These are phyloP conservation scores for Syncephalastrum sp. DNA, from an alignment of 371 early-diverging fungal species.

Conservation along the genomic window DNA sequence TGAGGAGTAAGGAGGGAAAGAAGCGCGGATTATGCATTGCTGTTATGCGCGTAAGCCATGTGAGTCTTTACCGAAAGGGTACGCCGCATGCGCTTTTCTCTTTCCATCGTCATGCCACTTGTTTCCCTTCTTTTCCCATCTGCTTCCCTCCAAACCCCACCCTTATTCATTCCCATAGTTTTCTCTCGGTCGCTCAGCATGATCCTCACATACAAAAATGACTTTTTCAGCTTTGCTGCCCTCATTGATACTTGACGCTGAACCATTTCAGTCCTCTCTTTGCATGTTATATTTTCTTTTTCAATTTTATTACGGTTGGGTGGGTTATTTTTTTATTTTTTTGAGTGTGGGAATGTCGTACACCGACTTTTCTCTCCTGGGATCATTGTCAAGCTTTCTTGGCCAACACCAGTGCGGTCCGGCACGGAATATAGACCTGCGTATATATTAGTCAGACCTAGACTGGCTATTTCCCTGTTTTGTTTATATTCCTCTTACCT, in stretches of 20 bases:
- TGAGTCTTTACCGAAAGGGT: no score
- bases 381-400: no score
- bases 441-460: not conserved
- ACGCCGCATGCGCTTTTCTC: no score
- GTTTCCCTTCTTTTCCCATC: no score
- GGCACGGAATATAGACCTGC: conserved; percentile 59
- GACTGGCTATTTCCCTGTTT: no score
- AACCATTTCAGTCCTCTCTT: not conserved
- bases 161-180: not conserved
- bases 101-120: no score
- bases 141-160: not conserved
- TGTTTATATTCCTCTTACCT: conserved; percentile 30
- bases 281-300: not conserved
- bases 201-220: no score
- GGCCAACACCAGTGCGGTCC: conserved; percentile 66
- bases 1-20: conserved; percentile 1
- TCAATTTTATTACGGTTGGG: no score
- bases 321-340: no score
- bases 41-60: no score
- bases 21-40: not conserved
- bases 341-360: not conserved
- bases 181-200: no score
- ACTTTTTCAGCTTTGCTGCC: no score
- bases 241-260: not conserved
- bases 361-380: not conserved